Evolutionary conservation across 306 rosid genomes (phyloP), one percentile per base, ranked within the genome.

Genomic region (Dalbergia oliveri): DNA sequence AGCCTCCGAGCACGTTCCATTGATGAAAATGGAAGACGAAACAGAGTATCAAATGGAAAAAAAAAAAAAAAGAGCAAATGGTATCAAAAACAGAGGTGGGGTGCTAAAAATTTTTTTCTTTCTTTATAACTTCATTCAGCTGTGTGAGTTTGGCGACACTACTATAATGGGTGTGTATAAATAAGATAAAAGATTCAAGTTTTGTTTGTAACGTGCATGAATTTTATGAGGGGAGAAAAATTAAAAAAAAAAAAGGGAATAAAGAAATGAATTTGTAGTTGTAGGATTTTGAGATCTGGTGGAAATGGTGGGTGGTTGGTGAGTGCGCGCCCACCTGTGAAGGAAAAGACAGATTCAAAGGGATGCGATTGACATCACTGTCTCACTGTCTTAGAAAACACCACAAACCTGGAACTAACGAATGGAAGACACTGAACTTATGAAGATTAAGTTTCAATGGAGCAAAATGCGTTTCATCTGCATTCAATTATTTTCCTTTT

Each of bases 1-100:
- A 93, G 81, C 45, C 98, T 87, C 74, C 99, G 83, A 13, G 97
- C 99, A 59, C 99, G 98, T 77, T 95, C 99, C 99, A 95, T 95
- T 78, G 49, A 43, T 9, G 49, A 44, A 31, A 58, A 51, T 41
- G 72, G 66, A 58, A n/a, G 21, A 2, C 53, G 13, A 59, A 26
- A 59, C 49, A 43, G 49, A 43, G 49, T 43, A 43, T 43, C 12
- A 43, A 43, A 43, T 43, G 6, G 1, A 11, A 10, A 64, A 67
- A 26, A 26, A 21, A 9, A 64, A 66, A 26, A 26, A 26, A 79
- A 74, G 74, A 79, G 81, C 21, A 50, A 35, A 15, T 26, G 37
- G 72, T 18, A 50, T 62, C 19, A 33, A 62, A 62, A 11, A 12
- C 44, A 6, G 49, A 16, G 23, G 41, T 73, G n/a, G 45, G 1